phyloP scores from a whole-genome alignment of 257 asterid species.

The Echium plantagineum region DNA sequence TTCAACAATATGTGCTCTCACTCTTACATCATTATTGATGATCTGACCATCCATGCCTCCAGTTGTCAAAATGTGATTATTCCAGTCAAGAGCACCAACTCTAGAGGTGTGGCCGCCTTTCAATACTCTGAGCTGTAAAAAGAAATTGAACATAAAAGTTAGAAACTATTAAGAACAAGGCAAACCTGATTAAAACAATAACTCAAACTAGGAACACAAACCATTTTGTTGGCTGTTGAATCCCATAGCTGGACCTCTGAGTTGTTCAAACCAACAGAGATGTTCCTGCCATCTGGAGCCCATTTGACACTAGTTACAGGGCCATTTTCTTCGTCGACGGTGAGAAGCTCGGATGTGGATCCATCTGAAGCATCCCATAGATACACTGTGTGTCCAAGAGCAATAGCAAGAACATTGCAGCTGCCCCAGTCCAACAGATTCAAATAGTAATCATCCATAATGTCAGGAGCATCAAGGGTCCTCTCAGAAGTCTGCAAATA shows the following conservation, averaged over 20 bases:
- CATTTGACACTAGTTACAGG: constrained; percentile 85
- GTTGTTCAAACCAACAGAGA: constrained; percentile 74
- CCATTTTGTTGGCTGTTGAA: constrained; percentile 59
- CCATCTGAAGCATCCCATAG: constrained; percentile 90
- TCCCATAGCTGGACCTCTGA: constrained; percentile 95
- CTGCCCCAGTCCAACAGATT: constrained; percentile 89
- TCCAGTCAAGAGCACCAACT: constrained; percentile 85
- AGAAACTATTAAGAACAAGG: not conserved
- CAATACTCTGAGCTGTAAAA: constrained; percentile 68
- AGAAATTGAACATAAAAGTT: not conserved
- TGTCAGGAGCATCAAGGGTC: constrained; percentile 88
- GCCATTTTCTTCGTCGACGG: constrained; percentile 68
- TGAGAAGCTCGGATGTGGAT: constrained; percentile 66
- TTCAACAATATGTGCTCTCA: constrained; percentile 55
- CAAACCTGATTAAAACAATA: not conserved
- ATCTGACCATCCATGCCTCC: constrained; percentile 94
- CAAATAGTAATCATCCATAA: constrained; percentile 81
- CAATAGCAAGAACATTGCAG: constrained; percentile 84
- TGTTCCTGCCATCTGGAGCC: constrained; percentile 89
- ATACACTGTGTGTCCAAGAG: constrained; percentile 70
- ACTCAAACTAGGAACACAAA: constrained; percentile 11
- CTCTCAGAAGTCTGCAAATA: constrained; percentile 79
- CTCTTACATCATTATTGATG: constrained; percentile 72
- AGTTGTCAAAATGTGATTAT: constrained; percentile 71
- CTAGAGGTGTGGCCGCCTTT: constrained; percentile 67